Conservation (phyloP, 108 stramenopile species). For the Schizochytrium sp. region DNA sequence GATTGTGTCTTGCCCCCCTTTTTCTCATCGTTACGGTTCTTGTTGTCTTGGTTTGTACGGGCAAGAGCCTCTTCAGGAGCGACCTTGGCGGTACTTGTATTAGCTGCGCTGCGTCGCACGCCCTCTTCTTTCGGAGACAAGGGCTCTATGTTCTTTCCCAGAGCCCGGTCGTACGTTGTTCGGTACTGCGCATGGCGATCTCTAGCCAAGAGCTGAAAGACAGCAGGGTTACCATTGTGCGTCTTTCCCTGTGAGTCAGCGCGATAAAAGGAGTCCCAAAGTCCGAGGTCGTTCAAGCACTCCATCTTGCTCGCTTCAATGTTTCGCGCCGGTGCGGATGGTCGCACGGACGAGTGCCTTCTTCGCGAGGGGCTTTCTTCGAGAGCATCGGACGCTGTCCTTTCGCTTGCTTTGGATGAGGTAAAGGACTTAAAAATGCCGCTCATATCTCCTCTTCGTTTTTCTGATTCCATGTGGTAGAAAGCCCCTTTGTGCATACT, state of each 20-base stretch:
- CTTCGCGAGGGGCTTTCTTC: neutral
- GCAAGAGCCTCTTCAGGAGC: neutral
- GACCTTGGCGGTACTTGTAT: neutral
- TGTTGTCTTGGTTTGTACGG: neutral
- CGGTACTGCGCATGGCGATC: neutral
- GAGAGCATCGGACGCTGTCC: neutral
- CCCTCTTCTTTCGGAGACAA: neutral
- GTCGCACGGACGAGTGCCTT: neutral
- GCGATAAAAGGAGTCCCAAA: neutral
- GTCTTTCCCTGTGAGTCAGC: neutral
- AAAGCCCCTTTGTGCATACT: neutral
- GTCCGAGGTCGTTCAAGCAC: neutral
- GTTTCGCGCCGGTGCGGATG: neutral
- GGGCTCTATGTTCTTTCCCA: neutral
- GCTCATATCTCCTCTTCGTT: neutral
- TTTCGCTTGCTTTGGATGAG: neutral
- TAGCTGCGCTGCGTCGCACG: neutral
- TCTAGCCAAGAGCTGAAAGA: neutral
- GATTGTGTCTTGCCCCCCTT: neutral
- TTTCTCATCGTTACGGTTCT: neutral
- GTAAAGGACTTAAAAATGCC: neutral
- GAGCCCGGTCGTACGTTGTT: neutral
- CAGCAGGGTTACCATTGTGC: neutral
- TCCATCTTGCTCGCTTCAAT: neutral
- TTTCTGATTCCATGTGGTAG: neutral